A percentile compares a stretch with the other conserved stretches of the same genome.
Conservation (phyloP, 495 filamentous ascomycete species). For the Tuber calosporum region DNA sequence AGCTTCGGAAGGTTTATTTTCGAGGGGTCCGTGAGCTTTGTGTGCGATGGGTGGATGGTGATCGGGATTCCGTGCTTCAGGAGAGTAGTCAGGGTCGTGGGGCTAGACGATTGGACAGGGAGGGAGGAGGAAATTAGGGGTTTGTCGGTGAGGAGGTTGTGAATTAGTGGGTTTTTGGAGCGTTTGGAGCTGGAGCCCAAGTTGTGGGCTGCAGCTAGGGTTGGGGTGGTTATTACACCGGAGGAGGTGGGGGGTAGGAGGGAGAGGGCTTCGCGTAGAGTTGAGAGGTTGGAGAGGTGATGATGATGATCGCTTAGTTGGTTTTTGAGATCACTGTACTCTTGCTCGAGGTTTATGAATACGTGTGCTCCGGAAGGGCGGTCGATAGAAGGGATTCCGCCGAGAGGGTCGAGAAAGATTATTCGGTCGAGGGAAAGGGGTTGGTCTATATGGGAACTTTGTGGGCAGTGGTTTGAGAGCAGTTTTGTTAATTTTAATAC, state of each 20-base stretch:
- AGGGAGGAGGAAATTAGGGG: constrained; percentile 85
- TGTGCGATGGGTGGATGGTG: constrained; percentile 63
- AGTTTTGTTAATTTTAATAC: constrained; percentile 65
- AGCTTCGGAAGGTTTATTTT: constrained; percentile 75
- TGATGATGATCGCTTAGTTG: constrained; percentile 53
- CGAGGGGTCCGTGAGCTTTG: constrained; percentile 59
- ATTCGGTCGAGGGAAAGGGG: constrained; percentile 66
- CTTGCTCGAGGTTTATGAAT: constrained; percentile 93
- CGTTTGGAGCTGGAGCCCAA: constrained; percentile 58
- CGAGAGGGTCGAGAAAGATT: constrained; percentile 80
- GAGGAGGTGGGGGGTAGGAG: constrained; percentile 82
- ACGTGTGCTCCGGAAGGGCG: constrained; percentile 66
- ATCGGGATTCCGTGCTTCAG: constrained; percentile 87
- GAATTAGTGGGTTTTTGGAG: constrained; percentile 85
- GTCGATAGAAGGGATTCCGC: constrained; percentile 70
- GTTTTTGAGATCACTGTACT: constrained; percentile 60
- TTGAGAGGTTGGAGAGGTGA: constrained; percentile 66
- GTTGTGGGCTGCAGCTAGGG: constrained; percentile 60
- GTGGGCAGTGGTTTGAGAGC: constrained; percentile 47
- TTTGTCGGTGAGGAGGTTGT: constrained; percentile 93
- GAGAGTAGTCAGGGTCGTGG: constrained; percentile 59
- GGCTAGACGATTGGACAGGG: constrained; percentile 51
- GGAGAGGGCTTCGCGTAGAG: constrained; percentile 60
- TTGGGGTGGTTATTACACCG: constrained; percentile 75
- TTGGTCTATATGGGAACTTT: constrained; percentile 12